Evolutionary conservation across 2,329 filamentous ascomycete species (phyloP), one percentile per base, ranked within the genome.

Genomic region (Botrytis squamosa): DNA sequence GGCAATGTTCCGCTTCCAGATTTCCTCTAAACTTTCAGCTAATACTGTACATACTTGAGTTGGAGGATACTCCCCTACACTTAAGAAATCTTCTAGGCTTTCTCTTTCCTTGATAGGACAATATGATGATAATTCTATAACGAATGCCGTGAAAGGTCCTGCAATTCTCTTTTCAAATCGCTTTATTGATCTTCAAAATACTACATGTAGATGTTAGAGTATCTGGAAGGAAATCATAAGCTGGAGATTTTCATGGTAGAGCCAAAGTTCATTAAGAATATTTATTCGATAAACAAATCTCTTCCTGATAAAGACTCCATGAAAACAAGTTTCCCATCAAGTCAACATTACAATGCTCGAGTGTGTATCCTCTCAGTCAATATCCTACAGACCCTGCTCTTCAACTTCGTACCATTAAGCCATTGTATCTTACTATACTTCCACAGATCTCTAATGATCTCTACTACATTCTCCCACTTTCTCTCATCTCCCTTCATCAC

Each of bases 371-470:
- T 67, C 46, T 67, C 65, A 12, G 46, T 67, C 22, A 67, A 38
- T 67, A 55, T 55, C 33, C 16, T 67, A 52, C 64, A 67, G 12
- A n/a, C 46, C 46, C 49, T 55, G 16, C 12, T 40, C 46, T 67
- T 66, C 18, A 40, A n/a, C 14, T 29, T 52, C 12, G 33, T 36
- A 55, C n/a, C 33, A 12, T n/a, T 55, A 12, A 16, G 25, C 65
- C 46, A 67, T 67, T 55, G 22, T 36, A 67, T 46, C 33, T 67
- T 36, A n/a, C 33, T 29, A 33, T 67, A 55, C 16, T 67, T 55
- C 46, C 65, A 67, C 9, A 67, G 6, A 29, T 55, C 65, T 20
- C 36, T 9, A 14, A 40, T 55, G 1, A 67, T 67, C 10, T 67
- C 46, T 4, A 55, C 36, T n/a, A 40, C 3, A 5, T 55, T 25